These are phyloP conservation scores for Rosa lucieae DNA, from an alignment of 306 rosid genomes.

Conservation along the genomic window DNA sequence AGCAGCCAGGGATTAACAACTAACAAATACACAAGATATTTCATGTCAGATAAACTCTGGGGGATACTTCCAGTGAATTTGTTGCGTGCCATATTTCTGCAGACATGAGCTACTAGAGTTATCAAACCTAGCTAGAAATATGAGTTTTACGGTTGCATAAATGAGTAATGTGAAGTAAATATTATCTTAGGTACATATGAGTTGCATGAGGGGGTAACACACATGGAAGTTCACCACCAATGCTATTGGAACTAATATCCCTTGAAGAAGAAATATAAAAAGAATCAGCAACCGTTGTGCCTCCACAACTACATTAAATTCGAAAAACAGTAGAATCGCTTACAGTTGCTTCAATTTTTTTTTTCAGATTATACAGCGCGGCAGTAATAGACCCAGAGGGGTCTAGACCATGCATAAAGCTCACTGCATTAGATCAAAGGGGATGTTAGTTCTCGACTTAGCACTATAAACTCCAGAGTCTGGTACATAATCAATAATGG, in stretches of 20 bases:
- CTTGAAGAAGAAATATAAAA: conserved; percentile 42
- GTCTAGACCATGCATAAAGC: conserved; percentile 54
- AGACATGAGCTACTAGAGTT: too few relatives aligned
- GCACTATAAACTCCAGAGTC: background rate
- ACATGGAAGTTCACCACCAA: conserved; percentile 70
- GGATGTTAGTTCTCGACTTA: conserved; percentile 5
- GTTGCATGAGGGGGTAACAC: conserved; percentile 22
- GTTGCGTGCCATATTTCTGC: conserved; percentile 83
- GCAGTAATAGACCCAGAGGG: conserved; percentile 68
- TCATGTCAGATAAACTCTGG: conserved; percentile 52
- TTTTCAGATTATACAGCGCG: conserved; percentile 53
- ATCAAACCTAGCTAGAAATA: background rate
- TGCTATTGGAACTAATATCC: conserved; percentile 74
- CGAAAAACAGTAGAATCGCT: conserved; percentile 20
- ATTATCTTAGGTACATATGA: too few relatives aligned
- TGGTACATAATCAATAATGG: background rate
- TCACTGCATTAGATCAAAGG: conserved; percentile 43
- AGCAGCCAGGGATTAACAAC: conserved; percentile 30
- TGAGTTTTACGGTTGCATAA: background rate
- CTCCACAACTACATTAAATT: background rate
- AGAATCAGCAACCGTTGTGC: conserved; percentile 2
- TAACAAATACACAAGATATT: conserved; percentile 66
- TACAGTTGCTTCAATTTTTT: conserved; percentile 65
- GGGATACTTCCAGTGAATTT: conserved; percentile 60
- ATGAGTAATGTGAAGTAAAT: conserved; percentile 19